Base-by-base conservation (phyloP, 2,329 filamentous ascomycete genomes). In the Fusarium bactridioides region DNA sequence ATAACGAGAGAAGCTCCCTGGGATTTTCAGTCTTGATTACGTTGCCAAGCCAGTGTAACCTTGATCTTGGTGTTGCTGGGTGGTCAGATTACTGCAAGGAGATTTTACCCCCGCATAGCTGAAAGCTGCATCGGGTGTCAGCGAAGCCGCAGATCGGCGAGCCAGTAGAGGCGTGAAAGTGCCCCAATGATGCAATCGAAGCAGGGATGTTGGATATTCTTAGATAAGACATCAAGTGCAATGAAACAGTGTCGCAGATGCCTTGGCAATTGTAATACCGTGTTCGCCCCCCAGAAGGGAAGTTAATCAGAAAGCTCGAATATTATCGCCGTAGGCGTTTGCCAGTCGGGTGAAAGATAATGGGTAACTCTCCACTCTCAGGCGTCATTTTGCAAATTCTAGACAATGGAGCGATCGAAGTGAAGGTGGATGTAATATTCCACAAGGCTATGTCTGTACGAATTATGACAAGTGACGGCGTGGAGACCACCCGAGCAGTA, bases 401-500 rank as follows among this genome's bases (percentile, higher is more conserved):
- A 7, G 37, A 8, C 37, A 40, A 40, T 2, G 12, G 21, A 13
- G 4, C 21, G 38, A n/a, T n/a, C 7, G 1, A 13, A 40, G 7
- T 41, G 2, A n/a, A 10, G 5, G 21, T n/a, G 38, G 38, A 21
- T 4, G 3, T 38, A 2, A 18, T 23, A 15, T 41, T 41, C 15
- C n/a, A 41, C 40, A 23, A 41, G 13, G n/a, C 40, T 16, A 41
- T 40, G 31, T 15, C 13, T 33, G 1, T 33, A 7, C 31, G 31
- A 33, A 0, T 33, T 33, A 15, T 33, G 1, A 33, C 13, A 0
- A 0, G 31, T 7, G 31, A 15, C 7, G 0, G 0, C 13, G 1
- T 33, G 1, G 13, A 3, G 31, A 33, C 31, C 31, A 12, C 31
- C 31, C 13, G 1, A 33, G 13, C 31, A 7, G 31, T 33, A 1